phyloP scores from a whole-genome alignment of 139 green algal species.

The Micromonas pusilla region DNA sequence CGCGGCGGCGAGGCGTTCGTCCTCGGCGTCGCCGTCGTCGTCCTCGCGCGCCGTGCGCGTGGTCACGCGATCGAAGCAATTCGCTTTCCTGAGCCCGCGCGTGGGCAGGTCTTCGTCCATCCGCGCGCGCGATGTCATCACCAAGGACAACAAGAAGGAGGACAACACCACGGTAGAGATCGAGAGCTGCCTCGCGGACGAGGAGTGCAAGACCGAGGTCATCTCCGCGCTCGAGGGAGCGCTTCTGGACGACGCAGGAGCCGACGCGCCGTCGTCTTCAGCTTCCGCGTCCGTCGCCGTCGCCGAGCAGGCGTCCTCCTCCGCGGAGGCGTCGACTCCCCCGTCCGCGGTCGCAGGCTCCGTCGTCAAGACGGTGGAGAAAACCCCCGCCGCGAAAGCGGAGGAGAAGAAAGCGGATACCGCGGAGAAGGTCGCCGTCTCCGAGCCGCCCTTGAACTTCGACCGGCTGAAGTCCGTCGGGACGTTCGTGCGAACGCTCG shows the following conservation, averaged over 20 bases:
- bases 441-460: slow-evolving; percentile 25
- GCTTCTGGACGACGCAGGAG: not conserved
- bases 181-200: slow-evolving; percentile 17
- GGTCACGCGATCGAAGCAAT: too few species aligned
- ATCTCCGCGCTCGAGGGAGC: not conserved
- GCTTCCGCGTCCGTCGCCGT: too few species aligned
- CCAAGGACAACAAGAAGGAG: not conserved
- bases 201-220: slow-evolving; percentile 11
- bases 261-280: too few species aligned
- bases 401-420: slow-evolving; percentile 4
- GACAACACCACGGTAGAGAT: slow-evolving; percentile 9
- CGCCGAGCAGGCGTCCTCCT: too few species aligned
- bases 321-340: too few species aligned
- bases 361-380: too few species aligned
- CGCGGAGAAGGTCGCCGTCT: slow-evolving; percentile 14
- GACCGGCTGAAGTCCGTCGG: slow-evolving; percentile 36
- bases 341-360: too few species aligned
- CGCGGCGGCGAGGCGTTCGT: too few species aligned
- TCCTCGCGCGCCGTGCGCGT: too few species aligned
- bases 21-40: too few species aligned
- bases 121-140: not conserved
- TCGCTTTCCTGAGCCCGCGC: too few species aligned
- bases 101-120: not conserved
- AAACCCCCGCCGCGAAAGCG: not conserved
- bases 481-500: slow-evolving; percentile 60